phyloP scores from a whole-genome alignment of 352 stramenopile species.

The Globisporangium radiosum region DNA sequence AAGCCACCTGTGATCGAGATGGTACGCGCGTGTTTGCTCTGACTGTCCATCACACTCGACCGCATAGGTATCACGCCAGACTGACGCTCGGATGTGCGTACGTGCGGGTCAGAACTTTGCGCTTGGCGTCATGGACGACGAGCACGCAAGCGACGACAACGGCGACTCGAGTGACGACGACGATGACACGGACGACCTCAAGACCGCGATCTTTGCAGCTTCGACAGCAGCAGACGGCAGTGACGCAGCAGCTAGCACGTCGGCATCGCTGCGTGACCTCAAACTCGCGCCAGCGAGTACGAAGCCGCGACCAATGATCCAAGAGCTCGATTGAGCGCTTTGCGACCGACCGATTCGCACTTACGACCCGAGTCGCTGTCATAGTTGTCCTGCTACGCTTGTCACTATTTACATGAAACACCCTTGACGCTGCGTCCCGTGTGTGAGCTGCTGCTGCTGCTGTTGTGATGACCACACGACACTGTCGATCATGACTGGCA shows the following conservation, averaged over 20 bases:
- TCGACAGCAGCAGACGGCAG: neutral
- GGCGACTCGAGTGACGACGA: slow-evolving; percentile 20
- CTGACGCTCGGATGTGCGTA: too few relatives aligned
- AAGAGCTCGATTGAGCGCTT: slow-evolving; percentile 52
- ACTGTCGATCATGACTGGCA: too few relatives aligned
- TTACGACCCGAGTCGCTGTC: neutral
- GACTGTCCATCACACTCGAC: neutral
- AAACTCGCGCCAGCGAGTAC: slow-evolving; percentile 27
- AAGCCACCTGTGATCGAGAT: slow-evolving; percentile 68
- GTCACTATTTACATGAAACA: too few relatives aligned
- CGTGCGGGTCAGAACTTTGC: slow-evolving; percentile 56
- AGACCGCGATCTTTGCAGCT: slow-evolving; percentile 3
- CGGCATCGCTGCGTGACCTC: slow-evolving; percentile 12
- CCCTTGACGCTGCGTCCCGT: too few relatives aligned
- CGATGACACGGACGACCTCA: slow-evolving; percentile 20
- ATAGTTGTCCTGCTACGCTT: too few relatives aligned
- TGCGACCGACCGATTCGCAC: neutral
- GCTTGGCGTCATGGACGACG: slow-evolving; percentile 57
- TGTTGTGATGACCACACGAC: neutral
- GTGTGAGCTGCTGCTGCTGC: neutral
- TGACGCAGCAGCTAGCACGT: slow-evolving; percentile 5
- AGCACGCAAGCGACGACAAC: slow-evolving; percentile 14
- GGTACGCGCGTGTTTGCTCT: slow-evolving; percentile 26
- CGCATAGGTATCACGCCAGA: too few relatives aligned
- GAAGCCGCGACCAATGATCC: slow-evolving; percentile 54